phyloP scores from a whole-genome alignment of 1,139 yeast genomes.

The Sugiyamaella japonica region DNA sequence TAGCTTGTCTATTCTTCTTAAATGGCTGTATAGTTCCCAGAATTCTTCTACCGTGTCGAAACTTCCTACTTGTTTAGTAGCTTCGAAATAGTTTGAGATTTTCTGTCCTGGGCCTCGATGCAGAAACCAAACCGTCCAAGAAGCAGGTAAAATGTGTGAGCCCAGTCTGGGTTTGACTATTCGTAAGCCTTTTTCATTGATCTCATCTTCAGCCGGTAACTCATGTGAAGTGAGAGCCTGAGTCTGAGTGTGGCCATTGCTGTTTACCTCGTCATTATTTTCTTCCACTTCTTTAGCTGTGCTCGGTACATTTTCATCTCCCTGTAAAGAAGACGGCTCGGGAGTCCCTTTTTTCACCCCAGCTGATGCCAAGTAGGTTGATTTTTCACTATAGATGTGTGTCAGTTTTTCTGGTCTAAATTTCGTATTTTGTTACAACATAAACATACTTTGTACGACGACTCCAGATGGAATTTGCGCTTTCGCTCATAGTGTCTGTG shows the following conservation, averaged over 20 bases:
- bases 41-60: conserved; percentile 57
- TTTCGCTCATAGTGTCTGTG: conserved; percentile 1
- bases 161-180: conserved; percentile 27
- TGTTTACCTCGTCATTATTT: neutral
- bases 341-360: conserved; percentile 21
- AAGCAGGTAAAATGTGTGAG: conserved; percentile 29
- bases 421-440: conserved; percentile 8
- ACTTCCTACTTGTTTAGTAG: conserved; percentile 39
- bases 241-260: neutral
- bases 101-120: conserved; percentile 42
- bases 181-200: conserved; percentile 24
- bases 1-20: conserved; percentile 51
- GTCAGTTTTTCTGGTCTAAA: conserved; percentile 3
- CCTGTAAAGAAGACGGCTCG: neutral
- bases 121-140: conserved; percentile 42
- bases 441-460: conserved; percentile 31
- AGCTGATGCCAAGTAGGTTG: conserved; percentile 32
- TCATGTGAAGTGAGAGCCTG: neutral
- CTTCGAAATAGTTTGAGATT: conserved; percentile 39
- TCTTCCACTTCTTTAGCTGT: conserved; percentile 10
- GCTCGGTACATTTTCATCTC: neutral
- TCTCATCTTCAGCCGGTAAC: conserved; percentile 5
- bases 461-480: conserved; percentile 31
- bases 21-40: conserved; percentile 54
- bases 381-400: conserved; percentile 26